These are phyloP conservation scores for Leccinellum albellum DNA, from an alignment of 768 basidiomycete genomes.

Conservation along the genomic window DNA sequence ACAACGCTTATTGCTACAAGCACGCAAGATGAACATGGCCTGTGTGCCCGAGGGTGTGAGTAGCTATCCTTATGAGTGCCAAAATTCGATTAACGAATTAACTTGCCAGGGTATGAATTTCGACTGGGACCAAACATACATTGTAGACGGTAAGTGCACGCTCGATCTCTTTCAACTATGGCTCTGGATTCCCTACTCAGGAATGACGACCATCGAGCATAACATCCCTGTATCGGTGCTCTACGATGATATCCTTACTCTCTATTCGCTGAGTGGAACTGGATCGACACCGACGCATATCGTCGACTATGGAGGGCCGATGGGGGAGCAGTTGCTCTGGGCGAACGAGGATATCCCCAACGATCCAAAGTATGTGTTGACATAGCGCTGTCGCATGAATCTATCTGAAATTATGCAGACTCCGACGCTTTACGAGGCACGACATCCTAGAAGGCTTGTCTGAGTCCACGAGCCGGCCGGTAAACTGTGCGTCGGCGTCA, in stretches of 20 bases:
- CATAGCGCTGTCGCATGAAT: neutral
- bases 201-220: constrained; percentile 77
- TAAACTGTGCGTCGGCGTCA: constrained; percentile 44
- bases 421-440: constrained; percentile 61
- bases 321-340: constrained; percentile 69
- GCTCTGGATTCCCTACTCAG: constrained; percentile 29
- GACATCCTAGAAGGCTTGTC: constrained; percentile 57
- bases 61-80: neutral
- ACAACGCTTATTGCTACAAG: constrained; percentile 60
- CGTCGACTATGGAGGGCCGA: constrained; percentile 72
- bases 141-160: constrained; percentile 58
- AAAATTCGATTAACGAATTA: neutral
- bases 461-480: constrained; percentile 59
- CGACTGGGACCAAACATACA: constrained; percentile 78
- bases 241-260: constrained; percentile 62
- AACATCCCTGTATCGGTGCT: constrained; percentile 60
- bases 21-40: constrained; percentile 60
- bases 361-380: constrained; percentile 54
- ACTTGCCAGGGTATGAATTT: constrained; percentile 57
- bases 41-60: constrained; percentile 68
- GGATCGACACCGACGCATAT: constrained; percentile 72
- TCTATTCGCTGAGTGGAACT: constrained; percentile 66
- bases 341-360: constrained; percentile 60
- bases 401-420: constrained; percentile 34
- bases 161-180: neutral